phyloP scores from a whole-genome alignment of 805 yeast species.

The Saturnispora kantuleensis region DNA sequence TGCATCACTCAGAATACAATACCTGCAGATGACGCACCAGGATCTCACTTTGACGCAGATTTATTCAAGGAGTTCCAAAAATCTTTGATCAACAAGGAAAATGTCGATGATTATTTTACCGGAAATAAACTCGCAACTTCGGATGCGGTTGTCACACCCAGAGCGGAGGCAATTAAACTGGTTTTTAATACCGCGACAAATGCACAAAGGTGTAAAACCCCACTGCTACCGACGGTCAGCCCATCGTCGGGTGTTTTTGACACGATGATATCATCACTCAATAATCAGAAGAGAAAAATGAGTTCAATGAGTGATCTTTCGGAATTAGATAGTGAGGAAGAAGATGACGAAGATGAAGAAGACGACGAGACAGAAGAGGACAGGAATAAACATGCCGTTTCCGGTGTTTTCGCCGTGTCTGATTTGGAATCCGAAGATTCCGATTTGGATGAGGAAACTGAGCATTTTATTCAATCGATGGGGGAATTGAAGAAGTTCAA shows the following conservation, averaged over 20 bases:
- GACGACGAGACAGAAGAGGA: background rate
- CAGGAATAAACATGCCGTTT: background rate
- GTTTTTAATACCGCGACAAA: slow-evolving; percentile 29
- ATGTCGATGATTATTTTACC: slow-evolving; percentile 17
- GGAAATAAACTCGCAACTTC: slow-evolving; percentile 9
- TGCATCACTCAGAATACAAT: slow-evolving; percentile 7
- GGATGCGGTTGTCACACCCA: slow-evolving; percentile 22
- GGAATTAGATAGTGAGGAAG: slow-evolving; percentile 17
- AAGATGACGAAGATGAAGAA: slow-evolving; percentile 13
- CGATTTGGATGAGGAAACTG: slow-evolving; percentile 13
- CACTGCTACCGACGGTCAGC: background rate
- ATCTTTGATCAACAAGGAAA: slow-evolving; percentile 15
- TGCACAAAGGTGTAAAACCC: slow-evolving; percentile 17
- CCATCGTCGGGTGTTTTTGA: slow-evolving; percentile 9
- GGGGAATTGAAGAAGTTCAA: slow-evolving; percentile 2
- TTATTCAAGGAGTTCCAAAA: slow-evolving; percentile 23
- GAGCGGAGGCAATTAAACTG: slow-evolving; percentile 30
- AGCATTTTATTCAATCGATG: slow-evolving; percentile 10
- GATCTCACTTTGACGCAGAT: slow-evolving; percentile 19
- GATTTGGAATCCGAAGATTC: slow-evolving; percentile 12
- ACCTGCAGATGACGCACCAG: slow-evolving; percentile 25
- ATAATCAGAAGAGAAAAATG: background rate
- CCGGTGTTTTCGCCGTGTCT: slow-evolving; percentile 2
- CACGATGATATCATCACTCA: slow-evolving; percentile 11
- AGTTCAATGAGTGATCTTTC: slow-evolving; percentile 10